These are phyloP conservation scores for Reutealis trisperma DNA, from an alignment of 345 rosid species.

Conservation along the genomic window DNA sequence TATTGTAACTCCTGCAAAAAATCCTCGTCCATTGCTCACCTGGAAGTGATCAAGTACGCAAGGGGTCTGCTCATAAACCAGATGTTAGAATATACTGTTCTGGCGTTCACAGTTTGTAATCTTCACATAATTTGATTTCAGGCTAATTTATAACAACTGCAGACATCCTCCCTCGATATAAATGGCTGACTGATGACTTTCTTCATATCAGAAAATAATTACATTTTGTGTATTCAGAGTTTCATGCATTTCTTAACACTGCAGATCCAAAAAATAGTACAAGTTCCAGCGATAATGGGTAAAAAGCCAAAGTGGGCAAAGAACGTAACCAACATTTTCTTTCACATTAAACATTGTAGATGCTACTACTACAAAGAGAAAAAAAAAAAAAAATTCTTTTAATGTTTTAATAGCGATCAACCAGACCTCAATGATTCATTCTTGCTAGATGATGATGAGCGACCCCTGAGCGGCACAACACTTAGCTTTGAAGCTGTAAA, in stretches of 20 bases:
- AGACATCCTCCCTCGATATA: too few species aligned
- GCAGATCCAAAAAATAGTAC: neutral
- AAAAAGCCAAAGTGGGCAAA: neutral
- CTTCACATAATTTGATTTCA: neutral
- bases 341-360: neutral
- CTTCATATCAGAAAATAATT: neutral
- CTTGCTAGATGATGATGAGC: slow-evolving; percentile 48
- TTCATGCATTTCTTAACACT: neutral
- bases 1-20: slow-evolving; percentile 49
- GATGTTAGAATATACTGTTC: neutral
- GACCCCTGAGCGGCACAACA: slow-evolving; percentile 78
- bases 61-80: neutral
- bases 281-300: neutral
- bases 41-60: slow-evolving; percentile 50
- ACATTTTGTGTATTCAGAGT: neutral
- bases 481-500: slow-evolving; percentile 49
- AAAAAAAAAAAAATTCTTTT: too few species aligned
- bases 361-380: neutral
- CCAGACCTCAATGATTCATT: slow-evolving; percentile 40
- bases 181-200: neutral
- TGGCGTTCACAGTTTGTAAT: neutral
- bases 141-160: neutral
- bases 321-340: neutral
- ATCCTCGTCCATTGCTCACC: slow-evolving; percentile 54
- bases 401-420: slow-evolving; percentile 15